These are phyloP conservation scores for Aspergillus calidoustus DNA, from an alignment of 2,329 filamentous ascomycete species.

Conservation along the genomic window DNA sequence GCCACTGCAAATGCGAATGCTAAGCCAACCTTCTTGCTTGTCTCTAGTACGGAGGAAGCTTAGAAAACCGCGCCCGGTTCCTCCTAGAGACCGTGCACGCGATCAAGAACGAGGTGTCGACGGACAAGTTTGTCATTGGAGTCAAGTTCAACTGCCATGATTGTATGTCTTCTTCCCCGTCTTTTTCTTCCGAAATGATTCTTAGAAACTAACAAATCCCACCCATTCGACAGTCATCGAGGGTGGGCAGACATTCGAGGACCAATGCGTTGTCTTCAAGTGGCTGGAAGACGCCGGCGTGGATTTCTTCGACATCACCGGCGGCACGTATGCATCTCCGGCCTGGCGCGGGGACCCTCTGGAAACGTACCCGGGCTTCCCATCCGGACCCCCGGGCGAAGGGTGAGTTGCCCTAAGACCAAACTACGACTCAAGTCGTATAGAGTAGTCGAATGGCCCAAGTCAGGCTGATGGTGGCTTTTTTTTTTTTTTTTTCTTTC, in stretches of 20 bases:
- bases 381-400: no score
- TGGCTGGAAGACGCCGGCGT: constrained; percentile 30
- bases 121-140: background rate
- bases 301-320: constrained; percentile 30
- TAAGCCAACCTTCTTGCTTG: no score
- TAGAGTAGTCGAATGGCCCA: no score
- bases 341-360: constrained; percentile 2
- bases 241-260: constrained; percentile 26
- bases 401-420: no score
- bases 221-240: constrained; percentile 27
- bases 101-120: constrained; percentile 23
- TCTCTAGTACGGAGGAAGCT: constrained; percentile 25
- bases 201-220: background rate
- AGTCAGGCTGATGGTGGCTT: no score
- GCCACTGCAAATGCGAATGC: no score
- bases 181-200: no score
- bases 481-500: no score
- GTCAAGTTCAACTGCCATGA: background rate
- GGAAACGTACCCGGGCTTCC: no score
- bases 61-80: constrained; percentile 28
- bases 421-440: no score
- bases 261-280: constrained; percentile 27
- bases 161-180: background rate
- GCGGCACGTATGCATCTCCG: constrained; percentile 27
- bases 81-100: constrained; percentile 27